phyloP scores from a whole-genome alignment of 768 basidiomycete species.

The Mycena sanguinolenta region DNA sequence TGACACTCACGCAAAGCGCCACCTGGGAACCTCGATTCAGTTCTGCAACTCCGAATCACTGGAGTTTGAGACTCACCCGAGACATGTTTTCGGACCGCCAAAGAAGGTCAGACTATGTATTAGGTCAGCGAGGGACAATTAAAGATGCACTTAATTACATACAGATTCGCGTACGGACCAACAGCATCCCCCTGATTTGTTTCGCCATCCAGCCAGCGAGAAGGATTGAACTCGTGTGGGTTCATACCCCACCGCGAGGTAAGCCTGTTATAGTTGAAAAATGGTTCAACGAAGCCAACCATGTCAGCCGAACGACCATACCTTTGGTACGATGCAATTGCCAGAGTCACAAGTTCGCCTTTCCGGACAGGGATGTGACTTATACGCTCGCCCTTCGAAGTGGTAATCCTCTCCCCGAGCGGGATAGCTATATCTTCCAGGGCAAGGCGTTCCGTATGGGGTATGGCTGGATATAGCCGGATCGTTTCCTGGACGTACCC shows the following conservation, averaged over 20 bases:
- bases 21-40: background rate
- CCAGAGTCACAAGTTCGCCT: background rate
- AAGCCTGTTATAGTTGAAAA: background rate
- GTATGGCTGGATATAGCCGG: slow-evolving; percentile 16
- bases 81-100: background rate
- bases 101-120: background rate
- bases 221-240: background rate
- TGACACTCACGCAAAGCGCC: slow-evolving; percentile 2
- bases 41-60: background rate
- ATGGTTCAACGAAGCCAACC: background rate
- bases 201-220: background rate
- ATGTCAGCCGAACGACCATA: background rate
- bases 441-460: slow-evolving; percentile 16
- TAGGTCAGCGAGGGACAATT: background rate
- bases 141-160: background rate
- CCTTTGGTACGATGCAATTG: background rate
- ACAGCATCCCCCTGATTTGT: too few relatives aligned
- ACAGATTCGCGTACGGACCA: slow-evolving; percentile 33
- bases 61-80: background rate
- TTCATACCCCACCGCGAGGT: background rate
- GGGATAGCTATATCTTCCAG: slow-evolving; percentile 7
- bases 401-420: slow-evolving; percentile 1
- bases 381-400: background rate
- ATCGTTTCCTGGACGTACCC: slow-evolving; percentile 22
- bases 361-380: background rate